phyloP scores from a whole-genome alignment of 129 eudicot genomes.

The Flaveria trinervia region DNA sequence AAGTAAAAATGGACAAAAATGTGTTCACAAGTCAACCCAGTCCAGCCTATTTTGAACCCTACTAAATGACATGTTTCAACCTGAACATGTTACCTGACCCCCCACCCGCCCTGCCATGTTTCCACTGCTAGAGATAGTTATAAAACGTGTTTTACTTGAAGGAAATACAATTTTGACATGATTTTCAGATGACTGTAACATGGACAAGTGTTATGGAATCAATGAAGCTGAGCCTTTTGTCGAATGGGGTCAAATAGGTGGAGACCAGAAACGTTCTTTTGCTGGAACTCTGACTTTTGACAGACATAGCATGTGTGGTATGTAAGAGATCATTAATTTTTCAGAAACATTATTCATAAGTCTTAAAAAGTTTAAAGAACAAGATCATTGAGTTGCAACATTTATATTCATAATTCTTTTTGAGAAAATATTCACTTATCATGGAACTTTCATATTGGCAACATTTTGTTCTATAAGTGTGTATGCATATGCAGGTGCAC shows the following conservation, averaged over 20 bases:
- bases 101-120: not conserved
- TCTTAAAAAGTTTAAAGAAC: conserved; percentile 3
- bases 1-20: not conserved
- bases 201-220: conserved; percentile 86
- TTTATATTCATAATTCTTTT: not conserved
- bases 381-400: not conserved
- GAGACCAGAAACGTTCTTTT: conserved; percentile 40
- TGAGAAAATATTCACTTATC: not conserved
- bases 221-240: conserved; percentile 64
- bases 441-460: not conserved
- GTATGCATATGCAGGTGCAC: conserved; percentile 56
- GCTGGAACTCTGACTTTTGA: conserved; percentile 75
- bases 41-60: not conserved
- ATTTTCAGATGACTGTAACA: conserved; percentile 72
- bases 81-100: not conserved
- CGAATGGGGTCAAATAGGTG: conserved; percentile 66
- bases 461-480: not conserved
- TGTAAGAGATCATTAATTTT: conserved; percentile 22
- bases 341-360: not conserved
- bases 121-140: not conserved
- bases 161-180: conserved; percentile 13
- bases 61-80: not conserved
- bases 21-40: not conserved
- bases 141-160: conserved; percentile 1
- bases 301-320: conserved; percentile 76